phyloP scores from a whole-genome alignment of 164 flowering plant species.

The Santalum album region DNA sequence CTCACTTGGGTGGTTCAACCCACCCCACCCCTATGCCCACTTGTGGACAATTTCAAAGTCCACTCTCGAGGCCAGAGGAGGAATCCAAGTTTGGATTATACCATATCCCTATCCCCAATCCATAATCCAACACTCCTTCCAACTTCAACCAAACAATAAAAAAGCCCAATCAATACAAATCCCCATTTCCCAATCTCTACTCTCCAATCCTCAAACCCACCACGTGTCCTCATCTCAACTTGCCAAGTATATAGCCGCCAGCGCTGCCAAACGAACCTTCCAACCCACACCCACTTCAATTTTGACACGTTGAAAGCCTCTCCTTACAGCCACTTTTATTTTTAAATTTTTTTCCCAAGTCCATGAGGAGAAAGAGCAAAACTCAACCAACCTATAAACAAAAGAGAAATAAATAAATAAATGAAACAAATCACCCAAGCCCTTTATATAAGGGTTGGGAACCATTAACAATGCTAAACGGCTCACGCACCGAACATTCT shows the following conservation, averaged over 20 bases:
- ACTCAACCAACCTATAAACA: constrained; percentile 5
- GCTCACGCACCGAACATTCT: neutral
- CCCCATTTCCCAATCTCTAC: constrained; percentile 4
- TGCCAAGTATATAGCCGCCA: neutral
- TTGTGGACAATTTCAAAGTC: neutral
- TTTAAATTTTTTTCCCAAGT: neutral
- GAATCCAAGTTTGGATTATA: neutral
- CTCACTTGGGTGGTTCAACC: neutral
- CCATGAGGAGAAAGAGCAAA: neutral
- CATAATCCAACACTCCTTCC: neutral
- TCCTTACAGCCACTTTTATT: neutral
- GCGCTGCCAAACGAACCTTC: neutral
- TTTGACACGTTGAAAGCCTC: neutral
- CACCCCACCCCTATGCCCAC: neutral
- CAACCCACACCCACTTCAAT: neutral
- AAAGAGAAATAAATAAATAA: neutral
- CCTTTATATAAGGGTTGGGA: neutral
- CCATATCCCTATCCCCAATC: neutral
- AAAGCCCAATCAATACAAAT: constrained; percentile 3
- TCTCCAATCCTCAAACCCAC: constrained; percentile 7
- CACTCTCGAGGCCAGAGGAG: neutral
- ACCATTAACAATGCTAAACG: neutral
- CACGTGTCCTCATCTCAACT: neutral
- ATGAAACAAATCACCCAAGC: neutral
- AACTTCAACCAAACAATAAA: neutral